Base-by-base conservation (phyloP, 2,329 filamentous ascomycete genomes). In the Sphaerostilbella broomeana region DNA sequence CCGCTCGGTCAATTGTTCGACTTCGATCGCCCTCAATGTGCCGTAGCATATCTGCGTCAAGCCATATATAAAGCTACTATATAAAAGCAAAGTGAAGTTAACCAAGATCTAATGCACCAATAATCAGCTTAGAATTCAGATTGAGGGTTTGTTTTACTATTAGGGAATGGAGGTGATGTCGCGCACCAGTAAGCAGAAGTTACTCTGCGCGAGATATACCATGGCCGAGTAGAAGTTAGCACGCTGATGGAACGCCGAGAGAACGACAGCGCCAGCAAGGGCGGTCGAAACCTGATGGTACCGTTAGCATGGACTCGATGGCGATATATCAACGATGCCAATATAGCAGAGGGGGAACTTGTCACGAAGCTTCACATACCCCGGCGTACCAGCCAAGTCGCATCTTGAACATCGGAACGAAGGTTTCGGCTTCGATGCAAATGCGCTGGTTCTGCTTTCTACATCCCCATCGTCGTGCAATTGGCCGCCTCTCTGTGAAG, bases 221-320 rank as follows among this genome's bases (percentile, higher is more conserved):
- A 88, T 92, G 50, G 92, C 89, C 39, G 90, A 94, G 68, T 98
- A 98, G 72, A 97, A 98, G 66, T 98, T 98, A 48, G 92, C 83
- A 49, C 92, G 80, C 67, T 97, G 86, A 58, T 92, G 84, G 64
- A 97, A 90, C 46, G 92, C 90, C 58, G 89, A 92, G 43, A 94
- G 66, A 45, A 95, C 74, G 44, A 95, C 88, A 53, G 80, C 78
- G 49, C 79, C 83, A 53, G 90, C 90, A 59, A 94, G 80, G 64
- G 81, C 81, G 61, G 84, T 81, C 40, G 90, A 95, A 63, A 79
- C 74, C 84, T 88, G 51, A 20, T 41, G 18, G 22, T 24, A n/a
- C 13, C 8, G 47, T 54, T 38, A 54, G 50, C 46, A 46, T 47
- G 32, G 22, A 17, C 25, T 13, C 16, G 19, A 22, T n/a, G 17